These are phyloP conservation scores for Irpex sp. DNA, from an alignment of 1,284 basidiomycete genomes.

Conservation along the genomic window DNA sequence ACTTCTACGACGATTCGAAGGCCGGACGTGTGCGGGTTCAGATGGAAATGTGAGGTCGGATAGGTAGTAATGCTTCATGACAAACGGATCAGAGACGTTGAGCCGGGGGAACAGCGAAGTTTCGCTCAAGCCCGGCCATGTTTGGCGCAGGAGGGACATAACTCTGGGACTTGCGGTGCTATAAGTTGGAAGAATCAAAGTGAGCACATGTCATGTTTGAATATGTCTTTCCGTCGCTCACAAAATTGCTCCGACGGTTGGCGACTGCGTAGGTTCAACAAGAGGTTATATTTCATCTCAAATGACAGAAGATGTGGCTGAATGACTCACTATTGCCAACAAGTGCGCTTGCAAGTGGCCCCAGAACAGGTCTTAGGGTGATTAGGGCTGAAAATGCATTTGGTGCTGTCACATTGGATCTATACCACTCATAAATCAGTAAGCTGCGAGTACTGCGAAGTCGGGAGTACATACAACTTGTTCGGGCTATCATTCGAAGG, in stretches of 20 bases:
- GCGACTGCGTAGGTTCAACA: conserved; percentile 15
- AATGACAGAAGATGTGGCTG: not conserved
- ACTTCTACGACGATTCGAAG: not conserved
- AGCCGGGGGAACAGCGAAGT: not conserved
- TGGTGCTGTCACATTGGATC: conserved; percentile 23
- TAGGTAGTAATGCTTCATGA: not conserved
- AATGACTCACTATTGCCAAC: conserved; percentile 25
- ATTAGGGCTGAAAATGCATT: conserved; percentile 24
- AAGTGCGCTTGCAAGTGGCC: conserved; percentile 24
- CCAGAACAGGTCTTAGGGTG: conserved; percentile 22
- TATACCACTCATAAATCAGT: conserved; percentile 1
- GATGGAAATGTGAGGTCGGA: not conserved
- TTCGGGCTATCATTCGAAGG: conserved; percentile 11
- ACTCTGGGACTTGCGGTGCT: conserved; percentile 15
- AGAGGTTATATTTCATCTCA: not conserved
- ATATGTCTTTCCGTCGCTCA: conserved; percentile 12
- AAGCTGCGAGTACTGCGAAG: not conserved
- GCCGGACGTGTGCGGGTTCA: not conserved
- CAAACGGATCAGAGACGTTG: not conserved
- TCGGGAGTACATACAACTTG: conserved; percentile 8
- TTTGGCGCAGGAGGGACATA: conserved; percentile 13
- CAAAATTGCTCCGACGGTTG: conserved; percentile 27
- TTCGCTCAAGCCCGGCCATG: not conserved
- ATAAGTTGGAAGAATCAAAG: not conserved
- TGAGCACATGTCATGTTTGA: not conserved